Evolutionary conservation across 495 filamentous ascomycete species (phyloP), one percentile per base, ranked within the genome.

Genomic region (Talaromyces nanjingensis): DNA sequence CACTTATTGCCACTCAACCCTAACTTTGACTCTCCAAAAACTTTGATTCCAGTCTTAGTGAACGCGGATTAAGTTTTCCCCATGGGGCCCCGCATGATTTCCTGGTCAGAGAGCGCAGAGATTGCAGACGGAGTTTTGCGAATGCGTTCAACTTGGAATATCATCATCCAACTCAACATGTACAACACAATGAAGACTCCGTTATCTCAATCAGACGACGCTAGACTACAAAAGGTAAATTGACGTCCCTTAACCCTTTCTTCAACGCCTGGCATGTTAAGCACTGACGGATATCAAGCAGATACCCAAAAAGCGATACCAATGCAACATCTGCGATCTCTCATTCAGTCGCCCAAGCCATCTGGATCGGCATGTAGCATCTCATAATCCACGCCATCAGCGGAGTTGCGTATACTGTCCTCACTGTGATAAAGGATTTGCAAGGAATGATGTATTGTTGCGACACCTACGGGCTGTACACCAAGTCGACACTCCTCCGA

Each of bases 381-480:
- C 37, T 27, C 59, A 61, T 52, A 45, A 27, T 20, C 42, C 59
- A 5, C 34, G 37, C 5, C 20, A 61, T 49, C 34, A 61, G 11
- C 34, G 37, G n/a, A 61, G 1, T 11, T 16, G 16, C 25, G 8
- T 45, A 61, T 49, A 7, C 39, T 61, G 59, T 45, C 24, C 59
- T 27, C 22, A 61, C 3, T 61, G 59, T 18, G 37, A 52, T 2
- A 61, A 61, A 8, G 42, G 42, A 7, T 61, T 61, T 20, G 14
- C 42, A 45, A 22, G 59, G n/a, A 61, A 47, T 6, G 59, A 61
- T 47, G 42, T 61, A 25, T 45, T 61, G 8, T 29, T 61, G 59
- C 59, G 59, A 16, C 59, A 61, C 14, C 12, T 61, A 14, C 59
- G 59, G n/a, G 42, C 20, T 27, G 59, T 61, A 16, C 59, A 61